These are phyloP conservation scores for Yamadazyma epiphylla DNA, from an alignment of 1,139 yeast species.

Conservation along the genomic window DNA sequence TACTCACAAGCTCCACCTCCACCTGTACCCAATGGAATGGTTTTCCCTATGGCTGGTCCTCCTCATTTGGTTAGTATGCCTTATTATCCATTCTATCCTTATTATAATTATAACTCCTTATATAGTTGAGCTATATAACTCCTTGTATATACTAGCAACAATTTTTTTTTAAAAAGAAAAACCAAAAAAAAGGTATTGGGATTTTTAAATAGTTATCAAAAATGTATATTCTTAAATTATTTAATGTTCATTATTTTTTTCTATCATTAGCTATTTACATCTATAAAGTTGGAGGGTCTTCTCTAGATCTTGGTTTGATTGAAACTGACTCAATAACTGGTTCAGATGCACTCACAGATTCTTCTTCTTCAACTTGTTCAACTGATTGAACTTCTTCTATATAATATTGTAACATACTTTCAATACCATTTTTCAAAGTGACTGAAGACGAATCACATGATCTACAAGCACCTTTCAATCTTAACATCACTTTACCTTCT, in stretches of 20 bases:
- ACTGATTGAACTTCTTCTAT: conserved; percentile 75
- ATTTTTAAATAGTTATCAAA: too few relatives aligned
- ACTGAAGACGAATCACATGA: conserved; percentile 74
- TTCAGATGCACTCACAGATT: conserved; percentile 5
- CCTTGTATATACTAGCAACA: too few relatives aligned
- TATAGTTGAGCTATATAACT: too few relatives aligned
- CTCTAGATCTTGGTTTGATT: conserved; percentile 24
- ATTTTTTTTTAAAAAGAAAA: too few relatives aligned
- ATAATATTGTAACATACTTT: conserved; percentile 75
- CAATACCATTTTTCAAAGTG: conserved; percentile 76
- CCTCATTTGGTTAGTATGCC: background rate
- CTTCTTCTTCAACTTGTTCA: conserved; percentile 49
- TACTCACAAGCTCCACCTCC: background rate
- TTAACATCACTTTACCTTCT: conserved; percentile 62
- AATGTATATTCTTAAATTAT: background rate
- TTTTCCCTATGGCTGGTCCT: background rate
- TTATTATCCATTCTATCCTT: background rate
- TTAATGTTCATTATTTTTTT: conserved; percentile 1
- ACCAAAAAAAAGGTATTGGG: too few relatives aligned
- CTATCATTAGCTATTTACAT: conserved; percentile 3
- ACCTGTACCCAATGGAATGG: background rate
- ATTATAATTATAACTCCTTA: background rate
- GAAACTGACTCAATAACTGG: conserved; percentile 18
- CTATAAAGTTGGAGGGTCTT: conserved; percentile 43
- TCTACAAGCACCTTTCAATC: conserved; percentile 75